These are phyloP conservation scores for Phanerochaete carnosa DNA, from an alignment of 768 basidiomycete species.

Conservation along the genomic window DNA sequence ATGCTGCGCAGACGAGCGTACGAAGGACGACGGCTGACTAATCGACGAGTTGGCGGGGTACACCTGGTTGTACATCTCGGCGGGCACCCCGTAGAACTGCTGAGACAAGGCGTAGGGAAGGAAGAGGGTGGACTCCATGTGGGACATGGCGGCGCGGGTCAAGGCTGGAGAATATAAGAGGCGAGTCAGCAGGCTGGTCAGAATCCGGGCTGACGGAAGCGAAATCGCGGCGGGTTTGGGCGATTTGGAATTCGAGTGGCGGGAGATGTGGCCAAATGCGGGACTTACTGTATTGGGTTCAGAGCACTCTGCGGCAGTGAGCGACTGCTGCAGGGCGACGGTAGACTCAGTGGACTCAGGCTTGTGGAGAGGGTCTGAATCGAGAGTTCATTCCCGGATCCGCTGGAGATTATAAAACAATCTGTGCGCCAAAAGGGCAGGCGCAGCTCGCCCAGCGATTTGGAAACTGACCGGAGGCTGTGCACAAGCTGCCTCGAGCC, in stretches of 20 bases:
- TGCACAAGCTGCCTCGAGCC: not conserved
- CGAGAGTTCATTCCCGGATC: not conserved
- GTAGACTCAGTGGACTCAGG: not conserved
- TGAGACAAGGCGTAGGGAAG: not conserved
- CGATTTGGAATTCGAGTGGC: constrained; percentile 1
- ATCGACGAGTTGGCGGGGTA: not conserved
- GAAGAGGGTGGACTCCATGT: constrained; percentile 4
- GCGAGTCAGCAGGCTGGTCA: not conserved
- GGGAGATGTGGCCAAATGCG: constrained; percentile 1
- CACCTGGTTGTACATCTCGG: not conserved
- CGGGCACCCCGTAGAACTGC: not conserved
- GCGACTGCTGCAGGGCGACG: not conserved
- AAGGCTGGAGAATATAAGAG: constrained; percentile 2
- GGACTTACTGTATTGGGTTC: constrained; percentile 8
- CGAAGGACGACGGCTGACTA: not conserved
- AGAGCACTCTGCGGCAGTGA: not conserved
- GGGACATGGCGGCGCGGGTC: constrained; percentile 1
- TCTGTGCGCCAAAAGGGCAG: not conserved
- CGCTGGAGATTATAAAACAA: not conserved
- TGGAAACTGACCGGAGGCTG: not conserved
- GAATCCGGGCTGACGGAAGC: constrained; percentile 10
- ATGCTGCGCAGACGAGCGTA: constrained; percentile 8
- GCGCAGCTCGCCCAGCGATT: not conserved
- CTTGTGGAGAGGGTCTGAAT: not conserved
- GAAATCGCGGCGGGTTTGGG: constrained; percentile 3